These are phyloP conservation scores for Tulasnella sp. DNA, from an alignment of 768 basidiomycete species.

Conservation along the genomic window DNA sequence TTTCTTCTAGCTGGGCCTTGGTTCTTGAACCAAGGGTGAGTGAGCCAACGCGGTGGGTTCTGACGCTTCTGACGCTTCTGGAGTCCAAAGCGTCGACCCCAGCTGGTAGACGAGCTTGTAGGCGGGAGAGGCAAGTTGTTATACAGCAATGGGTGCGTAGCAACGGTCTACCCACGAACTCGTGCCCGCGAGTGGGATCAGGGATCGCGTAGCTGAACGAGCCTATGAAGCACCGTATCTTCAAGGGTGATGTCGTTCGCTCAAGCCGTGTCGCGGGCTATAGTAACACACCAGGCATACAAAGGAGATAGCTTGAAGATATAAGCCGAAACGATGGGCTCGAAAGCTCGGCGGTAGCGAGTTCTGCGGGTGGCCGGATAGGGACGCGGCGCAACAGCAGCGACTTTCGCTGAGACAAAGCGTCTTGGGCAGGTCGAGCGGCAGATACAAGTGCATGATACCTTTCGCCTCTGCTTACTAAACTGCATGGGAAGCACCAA, in stretches of 20 bases:
- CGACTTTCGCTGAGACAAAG: too few species aligned
- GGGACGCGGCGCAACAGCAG: neutral
- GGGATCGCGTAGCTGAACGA: neutral
- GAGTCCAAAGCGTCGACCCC: too few species aligned
- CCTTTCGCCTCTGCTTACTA: too few species aligned
- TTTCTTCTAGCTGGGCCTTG: too few species aligned
- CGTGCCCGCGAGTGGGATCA: neutral
- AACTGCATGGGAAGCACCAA: too few species aligned
- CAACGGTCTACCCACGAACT: neutral
- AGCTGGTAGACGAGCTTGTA: neutral
- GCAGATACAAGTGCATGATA: too few species aligned
- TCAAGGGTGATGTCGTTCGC: neutral
- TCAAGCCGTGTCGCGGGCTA: neutral
- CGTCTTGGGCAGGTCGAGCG: too few species aligned
- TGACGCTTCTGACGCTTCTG: too few species aligned
- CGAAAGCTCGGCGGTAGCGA: neutral
- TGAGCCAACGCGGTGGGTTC: too few species aligned
- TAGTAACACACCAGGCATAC: neutral
- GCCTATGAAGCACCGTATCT: neutral
- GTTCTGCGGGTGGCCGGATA: neutral
- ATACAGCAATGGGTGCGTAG: neutral
- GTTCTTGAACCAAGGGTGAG: too few species aligned
- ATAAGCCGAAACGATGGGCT: neutral
- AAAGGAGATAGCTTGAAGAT: neutral
- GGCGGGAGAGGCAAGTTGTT: neutral